Base-by-base conservation (phyloP, 345 rosid genomes). In the Nasturtium officinale region DNA sequence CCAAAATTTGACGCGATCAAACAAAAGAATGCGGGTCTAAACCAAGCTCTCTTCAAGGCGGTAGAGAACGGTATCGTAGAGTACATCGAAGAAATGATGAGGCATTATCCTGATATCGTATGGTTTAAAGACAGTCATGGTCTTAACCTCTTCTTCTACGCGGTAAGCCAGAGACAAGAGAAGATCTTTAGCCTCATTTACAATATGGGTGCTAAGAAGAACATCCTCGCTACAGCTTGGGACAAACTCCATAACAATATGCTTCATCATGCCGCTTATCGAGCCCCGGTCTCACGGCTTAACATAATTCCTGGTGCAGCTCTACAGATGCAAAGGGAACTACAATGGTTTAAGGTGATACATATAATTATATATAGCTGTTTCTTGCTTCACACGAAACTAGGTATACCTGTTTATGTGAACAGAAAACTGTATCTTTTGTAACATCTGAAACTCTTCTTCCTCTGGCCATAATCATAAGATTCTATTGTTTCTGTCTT, bases 311-410 rank as follows among this genome's bases (percentile, higher is more conserved):
- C 87, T 0, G 93, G 96, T 35, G 93, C 96, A 15, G 91, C 90
- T 67, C 76, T 90, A 35, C 96, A 90, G 42, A 88, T 90, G 96
- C 96, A 90, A 35, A 77, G 96, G 67, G 96, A 90, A 59, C 67
- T 87, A 3, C 96, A 87, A 58, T 87, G 96, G 96, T 90, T 79
- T 30, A 89, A 87, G 92, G 96, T 90, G 16, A 57, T 46, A 8
- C 43, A 60, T 59, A 38, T 59, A 38, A 30, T 52, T 37, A 10
- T 35, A 66, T 33, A 67, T 29, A 30, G 17, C 7, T 50, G 30
- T 64, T 76, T 20, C 76, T 77, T 77, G 67, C 29, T 46, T 1
- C 10, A 9, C 71, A 76, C 6, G 67, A 38, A 69, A 37, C 29
- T 70, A 37, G 29, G 9, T 6, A 0, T 6, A 52, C 0, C 0